Percentiles rank a stretch among this genome's conserved stretches.
phyloP scores from a whole-genome alignment of 805 yeast species.

The Candida chilensis region DNA sequence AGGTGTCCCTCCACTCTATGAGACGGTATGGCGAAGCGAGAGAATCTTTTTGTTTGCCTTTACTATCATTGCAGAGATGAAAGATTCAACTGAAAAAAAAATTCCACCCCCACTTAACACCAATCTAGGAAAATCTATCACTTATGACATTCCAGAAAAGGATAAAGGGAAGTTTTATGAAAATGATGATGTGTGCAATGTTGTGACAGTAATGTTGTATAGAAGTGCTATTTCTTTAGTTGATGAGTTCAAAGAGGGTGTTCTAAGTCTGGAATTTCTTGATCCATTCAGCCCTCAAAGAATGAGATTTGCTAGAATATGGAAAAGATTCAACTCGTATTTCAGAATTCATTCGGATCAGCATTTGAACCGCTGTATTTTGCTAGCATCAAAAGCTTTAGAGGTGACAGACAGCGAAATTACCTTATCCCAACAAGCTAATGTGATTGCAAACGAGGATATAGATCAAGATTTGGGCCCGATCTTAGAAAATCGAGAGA shows the following conservation, averaged over 20 bases:
- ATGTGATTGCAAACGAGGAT: too few relatives aligned
- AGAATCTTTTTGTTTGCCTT: slow-evolving; percentile 11
- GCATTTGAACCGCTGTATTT: slow-evolving; percentile 10
- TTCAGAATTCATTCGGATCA: slow-evolving; percentile 9
- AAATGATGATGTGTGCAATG: slow-evolving; percentile 4
- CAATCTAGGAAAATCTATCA: slow-evolving; percentile 6
- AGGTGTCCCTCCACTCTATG: background rate
- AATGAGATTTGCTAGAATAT: slow-evolving; percentile 4
- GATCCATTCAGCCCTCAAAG: background rate
- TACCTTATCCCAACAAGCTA: too few relatives aligned
- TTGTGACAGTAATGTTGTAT: slow-evolving; percentile 11
- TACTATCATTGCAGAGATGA: slow-evolving; percentile 10
- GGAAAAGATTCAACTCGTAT: slow-evolving; percentile 9
- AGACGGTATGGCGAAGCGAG: background rate
- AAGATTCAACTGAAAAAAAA: slow-evolving; percentile 5
- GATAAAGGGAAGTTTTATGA: background rate
- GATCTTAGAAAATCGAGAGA: too few relatives aligned
- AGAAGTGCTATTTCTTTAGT: slow-evolving; percentile 7
- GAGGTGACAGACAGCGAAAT: slow-evolving; percentile 4
- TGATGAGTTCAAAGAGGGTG: slow-evolving; percentile 4
- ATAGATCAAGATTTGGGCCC: too few relatives aligned
- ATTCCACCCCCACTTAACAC: slow-evolving; percentile 15
- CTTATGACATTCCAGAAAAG: slow-evolving; percentile 1
- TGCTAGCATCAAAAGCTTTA: slow-evolving; percentile 7
- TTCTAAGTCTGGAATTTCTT: background rate